A percentile compares a stretch with the other conserved stretches of the same genome.
Conservation (phyloP, 208 protist genomes). For the Tritrichomonas foetus region DNA sequence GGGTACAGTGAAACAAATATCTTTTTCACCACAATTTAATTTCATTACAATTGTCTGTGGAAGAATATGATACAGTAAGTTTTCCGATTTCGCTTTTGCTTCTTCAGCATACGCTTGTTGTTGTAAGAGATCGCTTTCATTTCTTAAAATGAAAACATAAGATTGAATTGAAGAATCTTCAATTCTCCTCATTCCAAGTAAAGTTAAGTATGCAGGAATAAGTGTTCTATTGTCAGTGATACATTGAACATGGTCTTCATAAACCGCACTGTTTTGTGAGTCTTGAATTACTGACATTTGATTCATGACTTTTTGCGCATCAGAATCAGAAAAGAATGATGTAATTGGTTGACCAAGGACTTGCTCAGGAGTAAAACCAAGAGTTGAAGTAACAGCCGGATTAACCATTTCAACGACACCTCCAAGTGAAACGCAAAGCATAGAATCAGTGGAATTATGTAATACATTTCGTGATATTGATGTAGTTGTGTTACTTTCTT, state of each 20-base stretch:
- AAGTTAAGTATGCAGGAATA: neutral
- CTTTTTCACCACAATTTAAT: neutral
- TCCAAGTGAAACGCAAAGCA: neutral
- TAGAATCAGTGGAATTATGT: neutral
- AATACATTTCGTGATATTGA: neutral
- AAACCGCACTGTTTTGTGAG: neutral
- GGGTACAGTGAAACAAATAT: constrained; percentile 15
- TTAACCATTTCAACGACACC: constrained; percentile 16
- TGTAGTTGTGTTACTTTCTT: neutral
- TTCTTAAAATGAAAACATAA: constrained; percentile 13
- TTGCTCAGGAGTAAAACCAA: constrained; percentile 4
- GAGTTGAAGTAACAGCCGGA: neutral
- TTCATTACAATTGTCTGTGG: neutral
- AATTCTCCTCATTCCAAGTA: neutral
- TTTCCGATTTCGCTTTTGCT: constrained; percentile 1
- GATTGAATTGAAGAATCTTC: neutral
- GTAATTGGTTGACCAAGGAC: neutral
- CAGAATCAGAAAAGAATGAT: neutral
- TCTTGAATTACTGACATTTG: neutral
- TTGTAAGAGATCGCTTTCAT: neutral
- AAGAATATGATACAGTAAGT: neutral
- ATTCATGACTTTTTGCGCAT: neutral
- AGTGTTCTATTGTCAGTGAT: neutral
- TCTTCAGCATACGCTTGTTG: neutral
- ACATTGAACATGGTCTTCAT: neutral